phyloP scores from a whole-genome alignment of 2,329 filamentous ascomycete species.

The Aspergillus quadricinctus region DNA sequence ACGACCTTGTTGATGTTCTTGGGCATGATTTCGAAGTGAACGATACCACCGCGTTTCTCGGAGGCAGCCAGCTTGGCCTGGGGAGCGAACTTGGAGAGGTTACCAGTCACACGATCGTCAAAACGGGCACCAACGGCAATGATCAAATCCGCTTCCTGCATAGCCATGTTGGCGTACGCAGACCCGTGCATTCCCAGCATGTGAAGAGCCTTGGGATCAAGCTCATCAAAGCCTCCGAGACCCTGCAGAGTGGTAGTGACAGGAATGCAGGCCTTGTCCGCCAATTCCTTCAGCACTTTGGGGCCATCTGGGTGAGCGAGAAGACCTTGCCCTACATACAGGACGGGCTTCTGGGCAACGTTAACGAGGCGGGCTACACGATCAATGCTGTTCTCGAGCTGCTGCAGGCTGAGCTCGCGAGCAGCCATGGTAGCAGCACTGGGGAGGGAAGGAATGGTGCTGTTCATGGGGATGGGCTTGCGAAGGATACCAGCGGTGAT shows the following conservation, averaged over 20 bases:
- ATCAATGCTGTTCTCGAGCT: constrained; percentile 68
- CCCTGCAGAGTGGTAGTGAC: constrained; percentile 95
- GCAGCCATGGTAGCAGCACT: constrained; percentile 82
- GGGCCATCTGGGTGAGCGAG: constrained; percentile 75
- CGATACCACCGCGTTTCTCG: constrained; percentile 85
- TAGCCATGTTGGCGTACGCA: constrained; percentile 95
- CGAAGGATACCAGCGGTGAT: constrained; percentile 81
- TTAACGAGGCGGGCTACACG: constrained; percentile 82
- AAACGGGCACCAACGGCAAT: constrained; percentile 91
- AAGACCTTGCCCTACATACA: constrained; percentile 91
- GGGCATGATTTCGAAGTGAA: constrained; percentile 97
- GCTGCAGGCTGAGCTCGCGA: constrained; percentile 65
- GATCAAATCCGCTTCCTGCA: constrained; percentile 94
- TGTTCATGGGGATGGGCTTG: constrained; percentile 75
- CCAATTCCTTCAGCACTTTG: constrained; percentile 73
- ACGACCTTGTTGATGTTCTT: constrained; percentile 99
- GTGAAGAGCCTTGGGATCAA: constrained; percentile 89
- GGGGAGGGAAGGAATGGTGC: constrained; percentile 69
- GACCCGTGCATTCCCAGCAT: constrained; percentile 99
- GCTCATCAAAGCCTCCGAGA: constrained; percentile 86
- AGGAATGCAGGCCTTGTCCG: constrained; percentile 85
- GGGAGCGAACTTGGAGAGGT: constrained; percentile 81
- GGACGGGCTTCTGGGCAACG: constrained; percentile 84
- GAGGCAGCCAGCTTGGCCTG: constrained; percentile 77
- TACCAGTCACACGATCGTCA: constrained; percentile 88